phyloP scores from a whole-genome alignment of 345 rosid genomes.

The Crucihimalaya himalaica region DNA sequence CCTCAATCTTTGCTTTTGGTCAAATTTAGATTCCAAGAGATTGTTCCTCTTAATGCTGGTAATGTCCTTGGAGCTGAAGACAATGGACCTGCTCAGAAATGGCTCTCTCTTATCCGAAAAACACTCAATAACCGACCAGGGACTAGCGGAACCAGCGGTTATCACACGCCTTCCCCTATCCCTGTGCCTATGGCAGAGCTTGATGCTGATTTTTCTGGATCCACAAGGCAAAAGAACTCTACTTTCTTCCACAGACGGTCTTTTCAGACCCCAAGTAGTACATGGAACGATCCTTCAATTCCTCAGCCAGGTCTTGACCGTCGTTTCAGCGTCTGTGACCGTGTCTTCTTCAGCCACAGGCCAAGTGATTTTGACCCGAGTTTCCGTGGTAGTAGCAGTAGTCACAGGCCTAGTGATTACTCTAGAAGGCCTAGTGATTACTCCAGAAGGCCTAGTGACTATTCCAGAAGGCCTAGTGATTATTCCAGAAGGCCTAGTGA shows the following conservation, averaged over 20 bases:
- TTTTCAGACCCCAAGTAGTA: conserved; percentile 71
- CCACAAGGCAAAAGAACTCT: conserved; percentile 77
- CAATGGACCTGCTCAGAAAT: conserved; percentile 97
- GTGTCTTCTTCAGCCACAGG: conserved; percentile 83
- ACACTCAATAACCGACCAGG: conserved; percentile 92
- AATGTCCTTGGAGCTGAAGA: conserved; percentile 96
- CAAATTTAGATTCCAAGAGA: conserved; percentile 81
- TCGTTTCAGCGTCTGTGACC: conserved; percentile 92
- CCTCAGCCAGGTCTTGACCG: conserved; percentile 83
- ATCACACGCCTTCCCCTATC: conserved; percentile 88
- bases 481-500: conserved; percentile 51
- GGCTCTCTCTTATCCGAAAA: conserved; percentile 80
- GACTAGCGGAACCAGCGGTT: conserved; percentile 67
- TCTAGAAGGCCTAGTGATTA: conserved; percentile 43
- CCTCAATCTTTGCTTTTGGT: background rate
- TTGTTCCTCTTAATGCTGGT: conserved; percentile 97
- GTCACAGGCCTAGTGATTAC: conserved; percentile 78
- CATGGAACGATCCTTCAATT: conserved; percentile 83
- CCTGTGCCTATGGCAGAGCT: conserved; percentile 89
- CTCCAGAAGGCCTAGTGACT: conserved; percentile 80
- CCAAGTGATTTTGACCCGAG: conserved; percentile 55
- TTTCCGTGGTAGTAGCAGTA: conserved; percentile 19
- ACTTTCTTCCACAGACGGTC: conserved; percentile 91
- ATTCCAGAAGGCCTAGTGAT: conserved; percentile 82
- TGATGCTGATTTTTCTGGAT: conserved; percentile 95